Conservation (phyloP, 495 filamentous ascomycete genomes). For the Aspergillus haitiensis region DNA sequence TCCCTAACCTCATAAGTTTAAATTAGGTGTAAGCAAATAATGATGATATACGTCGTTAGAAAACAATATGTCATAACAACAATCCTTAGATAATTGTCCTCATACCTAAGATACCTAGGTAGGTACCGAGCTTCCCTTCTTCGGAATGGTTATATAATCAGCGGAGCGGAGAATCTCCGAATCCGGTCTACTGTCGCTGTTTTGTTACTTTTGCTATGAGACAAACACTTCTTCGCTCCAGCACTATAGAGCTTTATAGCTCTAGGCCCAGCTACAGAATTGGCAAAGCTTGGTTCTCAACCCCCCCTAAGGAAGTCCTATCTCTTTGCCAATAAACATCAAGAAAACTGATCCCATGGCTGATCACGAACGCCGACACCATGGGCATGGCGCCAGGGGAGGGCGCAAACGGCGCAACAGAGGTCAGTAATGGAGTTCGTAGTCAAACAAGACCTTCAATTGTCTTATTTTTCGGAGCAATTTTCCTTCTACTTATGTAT, state of each 20-base stretch:
- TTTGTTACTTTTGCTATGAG: constrained; percentile 20
- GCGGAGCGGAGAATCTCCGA: constrained; percentile 25
- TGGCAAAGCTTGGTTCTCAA: no score
- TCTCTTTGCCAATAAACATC: not conserved
- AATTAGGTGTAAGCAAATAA: no score
- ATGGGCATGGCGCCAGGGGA: constrained; percentile 54
- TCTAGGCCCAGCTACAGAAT: constrained; percentile 3
- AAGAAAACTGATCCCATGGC: constrained; percentile 54
- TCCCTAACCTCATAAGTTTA: no score
- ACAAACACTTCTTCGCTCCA: constrained; percentile 14
- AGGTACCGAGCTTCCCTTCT: not conserved
- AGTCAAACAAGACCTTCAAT: constrained; percentile 2
- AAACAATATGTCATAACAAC: no score
- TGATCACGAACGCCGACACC: constrained; percentile 67
- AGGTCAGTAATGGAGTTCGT: constrained; percentile 41
- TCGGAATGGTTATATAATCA: constrained; percentile 22
- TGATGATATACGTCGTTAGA: no score
- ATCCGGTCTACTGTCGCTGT: constrained; percentile 19
- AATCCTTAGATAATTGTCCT: no score
- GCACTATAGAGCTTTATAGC: constrained; percentile 11
- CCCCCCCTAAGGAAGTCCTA: not conserved
- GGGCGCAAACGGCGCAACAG: constrained; percentile 66
- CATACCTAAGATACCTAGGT: no score
- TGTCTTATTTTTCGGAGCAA: not conserved
- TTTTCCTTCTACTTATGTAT: not conserved